Percentiles rank a stretch among this genome's conserved stretches.
Conservation (phyloP, 2,329 filamentous ascomycete genomes). For the Aspergillus caelatus region DNA sequence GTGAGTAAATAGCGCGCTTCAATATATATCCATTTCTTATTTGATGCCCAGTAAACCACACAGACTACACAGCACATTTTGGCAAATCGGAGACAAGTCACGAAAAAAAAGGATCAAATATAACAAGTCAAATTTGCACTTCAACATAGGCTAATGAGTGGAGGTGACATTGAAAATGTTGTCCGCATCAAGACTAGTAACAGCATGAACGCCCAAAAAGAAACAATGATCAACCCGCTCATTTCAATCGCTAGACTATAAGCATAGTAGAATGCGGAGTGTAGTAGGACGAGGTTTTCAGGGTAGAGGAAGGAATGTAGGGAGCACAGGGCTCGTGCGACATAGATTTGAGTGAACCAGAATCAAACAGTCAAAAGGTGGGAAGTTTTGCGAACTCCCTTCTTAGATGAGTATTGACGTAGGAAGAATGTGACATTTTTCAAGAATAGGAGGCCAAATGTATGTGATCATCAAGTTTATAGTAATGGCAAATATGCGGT, state of each 20-base stretch:
- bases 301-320: slow-evolving; percentile 21
- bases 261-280: slow-evolving; percentile 21
- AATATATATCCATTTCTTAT: slow-evolving; percentile 9
- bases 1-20: too few relatives aligned
- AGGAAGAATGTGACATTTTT: slow-evolving; percentile 9
- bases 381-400: not conserved
- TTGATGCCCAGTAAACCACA: slow-evolving; percentile 17
- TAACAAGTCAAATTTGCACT: slow-evolving; percentile 20
- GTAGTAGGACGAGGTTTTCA: slow-evolving; percentile 16
- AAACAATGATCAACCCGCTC: slow-evolving; percentile 30
- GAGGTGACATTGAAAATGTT: slow-evolving; percentile 19
- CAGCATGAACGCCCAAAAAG: slow-evolving; percentile 26
- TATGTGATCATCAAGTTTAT: slow-evolving; percentile 9
- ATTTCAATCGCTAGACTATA: slow-evolving; percentile 35
- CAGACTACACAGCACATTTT: slow-evolving; percentile 8
- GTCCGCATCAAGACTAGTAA: slow-evolving; percentile 9
- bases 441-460: slow-evolving; percentile 14
- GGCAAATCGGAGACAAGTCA: slow-evolving; percentile 13
- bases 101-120: slow-evolving; percentile 15
- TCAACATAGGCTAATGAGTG: slow-evolving; percentile 22
- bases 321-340: slow-evolving; percentile 13
- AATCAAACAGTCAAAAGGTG: slow-evolving; percentile 4
- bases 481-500: slow-evolving; percentile 9
- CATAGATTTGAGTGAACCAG: not conserved
- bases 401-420: too few relatives aligned